Percentiles rank a stretch among this genome's conserved stretches.
These are phyloP conservation scores for Colletotrichum destructivum DNA, from an alignment of 2,329 filamentous ascomycete genomes.

Conservation along the genomic window DNA sequence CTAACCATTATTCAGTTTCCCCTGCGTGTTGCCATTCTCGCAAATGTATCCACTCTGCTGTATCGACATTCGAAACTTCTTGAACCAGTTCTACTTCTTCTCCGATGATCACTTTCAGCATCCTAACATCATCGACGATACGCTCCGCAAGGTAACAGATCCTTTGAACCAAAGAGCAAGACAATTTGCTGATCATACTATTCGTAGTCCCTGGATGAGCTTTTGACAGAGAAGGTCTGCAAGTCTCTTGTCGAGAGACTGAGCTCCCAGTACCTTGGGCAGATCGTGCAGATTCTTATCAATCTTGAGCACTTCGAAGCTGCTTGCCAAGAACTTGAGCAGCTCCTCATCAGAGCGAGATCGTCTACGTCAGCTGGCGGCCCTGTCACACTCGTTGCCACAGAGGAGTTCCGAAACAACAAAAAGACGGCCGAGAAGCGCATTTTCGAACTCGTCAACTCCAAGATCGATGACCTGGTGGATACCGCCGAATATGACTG, in stretches of 20 bases:
- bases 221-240: constrained; percentile 95
- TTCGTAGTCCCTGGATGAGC: constrained; percentile 85
- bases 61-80: constrained; percentile 97
- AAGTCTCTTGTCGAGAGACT: constrained; percentile 89
- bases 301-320: constrained; percentile 98
- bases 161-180: neutral
- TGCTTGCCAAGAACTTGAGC: constrained; percentile 91
- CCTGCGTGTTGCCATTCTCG: constrained; percentile 95
- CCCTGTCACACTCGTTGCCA: constrained; percentile 84
- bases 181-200: neutral
- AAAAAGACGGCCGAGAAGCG: constrained; percentile 98
- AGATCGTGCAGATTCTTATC: constrained; percentile 98
- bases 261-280: constrained; percentile 92
- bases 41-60: constrained; percentile 99
- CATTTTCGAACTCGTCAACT: constrained; percentile 98
- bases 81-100: constrained; percentile 99
- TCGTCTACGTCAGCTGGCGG: constrained; percentile 86
- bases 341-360: constrained; percentile 86
- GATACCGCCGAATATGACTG: constrained; percentile 99
- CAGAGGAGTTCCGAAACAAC: constrained; percentile 87
- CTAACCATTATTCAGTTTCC: constrained; percentile 74
- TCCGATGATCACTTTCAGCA: constrained; percentile 96
- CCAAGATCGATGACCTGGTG: constrained; percentile 97
- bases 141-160: constrained; percentile 77
- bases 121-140: constrained; percentile 90